Evolutionary conservation across 805 yeast species (phyloP).

Genomic region (Starmera dryadoides): DNA sequence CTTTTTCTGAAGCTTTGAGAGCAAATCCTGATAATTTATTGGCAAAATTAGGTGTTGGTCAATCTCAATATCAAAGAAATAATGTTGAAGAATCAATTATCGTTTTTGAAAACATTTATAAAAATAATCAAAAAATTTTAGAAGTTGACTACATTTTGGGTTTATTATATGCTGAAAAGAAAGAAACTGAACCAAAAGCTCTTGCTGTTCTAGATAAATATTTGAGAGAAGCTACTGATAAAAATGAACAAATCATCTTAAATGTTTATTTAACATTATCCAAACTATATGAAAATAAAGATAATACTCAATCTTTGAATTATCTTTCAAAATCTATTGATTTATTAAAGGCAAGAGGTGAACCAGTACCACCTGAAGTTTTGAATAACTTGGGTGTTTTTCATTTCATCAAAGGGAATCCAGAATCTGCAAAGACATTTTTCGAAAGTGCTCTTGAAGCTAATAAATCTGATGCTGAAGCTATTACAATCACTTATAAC

Average conservation of each 20-base stretch:
- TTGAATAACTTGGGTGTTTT: slow-evolving; percentile 83
- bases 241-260: slow-evolving; percentile 50
- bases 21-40: slow-evolving; percentile 57
- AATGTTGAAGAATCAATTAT: slow-evolving; percentile 77
- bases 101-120: slow-evolving; percentile 70
- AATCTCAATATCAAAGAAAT: slow-evolving; percentile 70
- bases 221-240: slow-evolving; percentile 49
- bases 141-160: slow-evolving; percentile 79
- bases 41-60: slow-evolving; percentile 80
- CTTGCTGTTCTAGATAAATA: slow-evolving; percentile 64
- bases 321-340: slow-evolving; percentile 57
- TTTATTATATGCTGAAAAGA: slow-evolving; percentile 45
- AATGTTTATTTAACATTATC: slow-evolving; percentile 67
- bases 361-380: slow-evolving; percentile 45
- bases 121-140: slow-evolving; percentile 56
- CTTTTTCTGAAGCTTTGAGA: slow-evolving; percentile 66
- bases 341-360: slow-evolving; percentile 26
- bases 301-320: slow-evolving; percentile 59
- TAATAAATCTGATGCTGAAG: slow-evolving; percentile 22
- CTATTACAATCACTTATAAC: slow-evolving; percentile 55
- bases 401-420: slow-evolving; percentile 58
- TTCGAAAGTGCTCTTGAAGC: slow-evolving; percentile 42
- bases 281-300: slow-evolving; percentile 59
- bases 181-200: slow-evolving; percentile 38
- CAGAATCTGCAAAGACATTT: slow-evolving; percentile 46